Base-by-base conservation (phyloP, 768 basidiomycete genomes). In the Hirschioporus abietinus region DNA sequence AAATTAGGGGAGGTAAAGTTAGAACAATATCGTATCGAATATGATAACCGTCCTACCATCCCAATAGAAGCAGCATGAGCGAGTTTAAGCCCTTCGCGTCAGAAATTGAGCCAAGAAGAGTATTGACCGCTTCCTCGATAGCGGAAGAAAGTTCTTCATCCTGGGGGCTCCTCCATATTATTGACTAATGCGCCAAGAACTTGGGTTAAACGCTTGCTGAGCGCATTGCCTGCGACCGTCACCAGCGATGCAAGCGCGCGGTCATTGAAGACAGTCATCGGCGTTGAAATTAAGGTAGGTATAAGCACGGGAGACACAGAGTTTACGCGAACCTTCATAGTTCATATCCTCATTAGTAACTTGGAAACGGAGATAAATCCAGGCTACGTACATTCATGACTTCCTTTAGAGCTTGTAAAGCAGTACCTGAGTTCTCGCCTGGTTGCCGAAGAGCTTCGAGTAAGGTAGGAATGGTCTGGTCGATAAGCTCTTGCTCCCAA, bases 251-350 rank as follows among this genome's bases (percentile, higher is more conserved):
- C 91, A 10, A 99, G 80, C 1, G 96, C 97, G 6, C 90, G 88
- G 20, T 92, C 93, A 73, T 99, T 99, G 88, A 98, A 99, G 9
- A 90, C 87, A 2, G 95, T 88, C 86, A 99, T 96, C 0, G 96
- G 97, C 7, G 85, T 85, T 5, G 91, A 86, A 57, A 92, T 95
- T 67, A 99, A 81, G 0, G 95, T 96, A 0, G 96, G 97, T 66
- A 99, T 93, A 66, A 99, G 81, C 23, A 98, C 92, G 0, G 97
- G 97, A 92, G 99, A 99, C 57, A 99, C 95, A 10, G 92, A 95
- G 57, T 90, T 84, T 17, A 96, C 93, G 52, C 96, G 93, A 71
- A 98, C 92, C 92, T 95, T 74, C 60, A 42, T 65, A 60, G 35
- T 35, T 67, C 35, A 23, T 35, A 25, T 35, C 6, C 34, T 23